Evolutionary conservation across 805 yeast species (phyloP).

Genomic region (Kuraishia piskuri): DNA sequence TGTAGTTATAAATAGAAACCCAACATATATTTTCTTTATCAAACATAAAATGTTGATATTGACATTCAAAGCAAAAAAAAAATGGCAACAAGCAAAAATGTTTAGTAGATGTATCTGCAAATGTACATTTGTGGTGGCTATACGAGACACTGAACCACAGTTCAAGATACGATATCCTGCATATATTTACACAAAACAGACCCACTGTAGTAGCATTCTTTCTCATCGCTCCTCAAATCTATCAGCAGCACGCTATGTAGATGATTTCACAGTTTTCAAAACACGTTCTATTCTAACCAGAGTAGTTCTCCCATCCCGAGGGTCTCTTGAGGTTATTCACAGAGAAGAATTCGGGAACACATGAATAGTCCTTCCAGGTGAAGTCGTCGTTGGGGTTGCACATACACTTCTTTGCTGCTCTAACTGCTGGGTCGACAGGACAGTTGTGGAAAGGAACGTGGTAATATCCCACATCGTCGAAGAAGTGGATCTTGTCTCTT

Average conservation of each 20-base stretch:
- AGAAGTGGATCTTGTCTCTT: slow-evolving; percentile 65
- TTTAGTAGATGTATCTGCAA: background rate
- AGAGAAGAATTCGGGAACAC: slow-evolving; percentile 56
- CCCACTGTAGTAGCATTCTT: too few species aligned
- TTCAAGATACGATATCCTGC: background rate
- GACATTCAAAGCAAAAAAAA: background rate
- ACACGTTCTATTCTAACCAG: slow-evolving; percentile 7
- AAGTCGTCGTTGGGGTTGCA: slow-evolving; percentile 70
- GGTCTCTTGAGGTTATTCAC: slow-evolving; percentile 52
- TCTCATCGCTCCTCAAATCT: too few species aligned
- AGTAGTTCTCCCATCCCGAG: slow-evolving; percentile 58
- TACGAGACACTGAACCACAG: background rate
- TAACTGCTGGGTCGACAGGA: slow-evolving; percentile 59
- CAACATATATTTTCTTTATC: background rate
- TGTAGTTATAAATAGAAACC: background rate
- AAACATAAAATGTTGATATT: background rate
- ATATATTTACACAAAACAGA: too few species aligned
- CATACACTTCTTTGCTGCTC: slow-evolving; percentile 54
- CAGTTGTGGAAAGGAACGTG: slow-evolving; percentile 79
- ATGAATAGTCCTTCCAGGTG: slow-evolving; percentile 69
- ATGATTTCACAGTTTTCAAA: background rate
- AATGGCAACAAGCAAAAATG: background rate
- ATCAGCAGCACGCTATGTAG: background rate
- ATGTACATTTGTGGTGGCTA: background rate
- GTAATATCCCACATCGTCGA: slow-evolving; percentile 77